Evolutionary conservation across 768 basidiomycete genomes (phyloP), one percentile per base, ranked within the genome.

Genomic region (Calocybe cyanea): DNA sequence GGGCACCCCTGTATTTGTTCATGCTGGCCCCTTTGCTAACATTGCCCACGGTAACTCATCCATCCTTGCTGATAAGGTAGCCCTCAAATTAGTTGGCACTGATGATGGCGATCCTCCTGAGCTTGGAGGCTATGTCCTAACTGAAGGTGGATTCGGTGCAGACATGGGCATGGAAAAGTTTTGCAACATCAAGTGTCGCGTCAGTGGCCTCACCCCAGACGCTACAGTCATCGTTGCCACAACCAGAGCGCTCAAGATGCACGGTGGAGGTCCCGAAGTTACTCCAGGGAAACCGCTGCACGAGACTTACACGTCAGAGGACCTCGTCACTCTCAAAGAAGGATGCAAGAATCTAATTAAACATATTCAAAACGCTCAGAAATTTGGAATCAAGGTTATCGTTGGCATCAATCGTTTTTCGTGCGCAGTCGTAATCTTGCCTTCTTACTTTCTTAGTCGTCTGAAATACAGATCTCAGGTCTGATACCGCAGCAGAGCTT

Each of bases 121-220:
- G 43, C 83, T 85, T 38, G 81, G 85, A 36, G 95, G 95, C 32
- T 99, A 96, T 58, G 95, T 98, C 48, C 80, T 99, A 55, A 99
- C 95, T 21, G 95, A 99, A 69, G 94, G 92, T 59, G 95, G 95
- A 35, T 99, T 98, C 67, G 95, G 95, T 46, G 94, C 95, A 17
- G 95, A 99, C 64, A 99, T 98, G 83, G 95, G 92, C 31, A 91
- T 94, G 91, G 92, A 93, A 69, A 96, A 99, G 67, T 99, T 98
- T 77, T 97, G 92, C 76, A 97, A 98, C 69, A 97, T 99, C 77
- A 99, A 99, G 67, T 97, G 94, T 65, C 84, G 95, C 49, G 76
- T 87, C 47, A 93, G 90, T 50, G 95, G 94, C 38, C 78, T 98
- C 60, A 86, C 74, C 46, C 96, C 96, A 7, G 91, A 99, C 65